Base-by-base conservation (phyloP, 305 asterid genomes). In the Andrographis paniculata region DNA sequence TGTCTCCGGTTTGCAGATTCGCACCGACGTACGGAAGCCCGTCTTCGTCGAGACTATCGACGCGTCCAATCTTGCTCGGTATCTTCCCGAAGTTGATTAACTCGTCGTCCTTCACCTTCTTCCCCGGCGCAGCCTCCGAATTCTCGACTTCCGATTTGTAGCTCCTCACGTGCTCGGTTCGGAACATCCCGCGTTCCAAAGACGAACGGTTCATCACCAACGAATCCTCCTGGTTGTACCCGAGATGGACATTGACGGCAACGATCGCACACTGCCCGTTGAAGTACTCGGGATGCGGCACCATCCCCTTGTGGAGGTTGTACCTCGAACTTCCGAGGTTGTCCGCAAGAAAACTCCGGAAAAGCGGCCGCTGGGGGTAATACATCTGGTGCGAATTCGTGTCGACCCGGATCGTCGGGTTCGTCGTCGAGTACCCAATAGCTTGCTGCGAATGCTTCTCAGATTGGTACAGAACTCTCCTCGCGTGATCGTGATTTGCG, bases 391-490 rank as follows among this genome's bases (percentile, higher is more conserved):
- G 94, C 17, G 83, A 52, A 44, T 73, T 81, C 0, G 96, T 92
- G 66, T 87, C 97, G 5, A 68, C 74, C 69, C 96, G 60, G 28
- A 70, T 69, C 38, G 35, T 68, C 10, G 93, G 78, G 57, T 87
- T 87, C 52, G 93, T 68, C 13, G 86, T 73, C 16, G 79, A 70
- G 62, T 60, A 79, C 37, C 97, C 99, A 44, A 92, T 87, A 1
- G 99, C 99, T 56, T 92, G 95, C 35, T 92, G 96, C 37, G 95
- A 83, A 71, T 92, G 95, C 69, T 91, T 92, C 75, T 88, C 93
- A 17, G 97, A 78, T 62, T 92, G 99, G 75, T 79, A 81, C 6
- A 87, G 87, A 53, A 84, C 94, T 72, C 95, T 68, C 63, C 84
- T 71, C 6, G 95, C 95, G 36, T 87, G 97, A 44, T 87, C 91